phyloP scores from a whole-genome alignment of 495 filamentous ascomycete genomes.

The Lasiosphaeriaceae sp. region DNA sequence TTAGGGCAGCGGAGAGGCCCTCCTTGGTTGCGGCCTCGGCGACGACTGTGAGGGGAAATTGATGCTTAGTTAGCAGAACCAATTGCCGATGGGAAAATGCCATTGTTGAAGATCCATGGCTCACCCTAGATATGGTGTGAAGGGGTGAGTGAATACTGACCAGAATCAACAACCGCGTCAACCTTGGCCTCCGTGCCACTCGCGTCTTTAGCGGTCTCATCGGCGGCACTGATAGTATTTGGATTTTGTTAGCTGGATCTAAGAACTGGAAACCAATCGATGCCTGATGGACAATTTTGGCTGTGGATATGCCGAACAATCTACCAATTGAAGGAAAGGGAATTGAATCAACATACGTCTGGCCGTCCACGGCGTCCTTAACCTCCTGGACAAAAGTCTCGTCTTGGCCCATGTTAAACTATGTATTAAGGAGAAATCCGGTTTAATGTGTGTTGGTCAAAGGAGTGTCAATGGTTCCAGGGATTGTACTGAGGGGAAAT shows the following conservation, averaged over 20 bases:
- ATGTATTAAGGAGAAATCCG: not conserved
- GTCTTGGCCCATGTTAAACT: conserved; percentile 3
- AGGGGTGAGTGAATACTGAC: conserved; percentile 7
- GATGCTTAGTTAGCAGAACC: not conserved
- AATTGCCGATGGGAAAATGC: no score
- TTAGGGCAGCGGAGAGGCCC: conserved; percentile 22
- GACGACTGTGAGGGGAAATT: conserved; percentile 14
- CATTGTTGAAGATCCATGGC: no score
- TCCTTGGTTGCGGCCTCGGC: conserved; percentile 30
- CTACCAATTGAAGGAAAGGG: not conserved
- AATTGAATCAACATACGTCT: conserved; percentile 15
- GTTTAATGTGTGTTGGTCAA: no score
- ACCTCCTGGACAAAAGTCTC: conserved; percentile 16
- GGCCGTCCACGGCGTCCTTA: conserved; percentile 23
- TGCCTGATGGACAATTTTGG: no score
- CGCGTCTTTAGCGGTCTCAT: conserved; percentile 28
- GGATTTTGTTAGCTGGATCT: no score
- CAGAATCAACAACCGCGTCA: conserved; percentile 28
- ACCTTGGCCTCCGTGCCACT: conserved; percentile 24
- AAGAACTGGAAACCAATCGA: no score
- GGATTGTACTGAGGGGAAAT: not conserved
- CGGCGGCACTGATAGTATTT: conserved; percentile 23
- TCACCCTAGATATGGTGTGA: no score
- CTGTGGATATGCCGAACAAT: not conserved
- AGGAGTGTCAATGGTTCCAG: not conserved